Evolutionary conservation across 2,329 filamentous ascomycete genomes (phyloP).

Genomic region (Exophiala viscosa): DNA sequence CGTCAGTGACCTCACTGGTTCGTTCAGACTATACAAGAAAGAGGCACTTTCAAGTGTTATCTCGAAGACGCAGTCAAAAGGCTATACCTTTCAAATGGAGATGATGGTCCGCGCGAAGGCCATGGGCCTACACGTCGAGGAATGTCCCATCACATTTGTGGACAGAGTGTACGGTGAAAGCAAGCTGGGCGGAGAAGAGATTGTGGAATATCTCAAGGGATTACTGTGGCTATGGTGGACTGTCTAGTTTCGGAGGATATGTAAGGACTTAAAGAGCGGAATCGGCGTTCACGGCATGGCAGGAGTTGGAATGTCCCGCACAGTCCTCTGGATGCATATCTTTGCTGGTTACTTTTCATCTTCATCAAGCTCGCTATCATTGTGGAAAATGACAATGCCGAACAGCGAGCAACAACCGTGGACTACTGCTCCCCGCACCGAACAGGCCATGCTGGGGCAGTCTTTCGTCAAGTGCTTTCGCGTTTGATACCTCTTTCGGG

Average conservation of each 20-base stretch:
- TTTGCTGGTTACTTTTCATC: not conserved
- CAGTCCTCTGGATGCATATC: not conserved
- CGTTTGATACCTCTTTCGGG: no score
- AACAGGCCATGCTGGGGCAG: no score
- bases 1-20: conserved; percentile 92
- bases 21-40: conserved; percentile 93
- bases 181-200: conserved; percentile 92
- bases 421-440: no score
- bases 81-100: conserved; percentile 99
- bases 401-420: no score
- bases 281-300: not conserved
- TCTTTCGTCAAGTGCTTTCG: no score
- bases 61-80: conserved; percentile 85
- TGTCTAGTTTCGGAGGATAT: conserved; percentile 48
- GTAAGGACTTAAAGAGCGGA: not conserved
- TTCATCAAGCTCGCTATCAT: no score
- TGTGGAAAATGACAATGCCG: no score
- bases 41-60: conserved; percentile 86
- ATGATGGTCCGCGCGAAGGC: conserved; percentile 97
- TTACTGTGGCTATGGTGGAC: conserved; percentile 74
- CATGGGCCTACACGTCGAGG: conserved; percentile 88
- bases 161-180: conserved; percentile 93
- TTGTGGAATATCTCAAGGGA: conserved; percentile 91
- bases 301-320: not conserved
- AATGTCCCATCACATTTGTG: conserved; percentile 95